These are phyloP conservation scores for Ilyonectria robusta DNA, from an alignment of 2,329 filamentous ascomycete genomes.

Conservation along the genomic window DNA sequence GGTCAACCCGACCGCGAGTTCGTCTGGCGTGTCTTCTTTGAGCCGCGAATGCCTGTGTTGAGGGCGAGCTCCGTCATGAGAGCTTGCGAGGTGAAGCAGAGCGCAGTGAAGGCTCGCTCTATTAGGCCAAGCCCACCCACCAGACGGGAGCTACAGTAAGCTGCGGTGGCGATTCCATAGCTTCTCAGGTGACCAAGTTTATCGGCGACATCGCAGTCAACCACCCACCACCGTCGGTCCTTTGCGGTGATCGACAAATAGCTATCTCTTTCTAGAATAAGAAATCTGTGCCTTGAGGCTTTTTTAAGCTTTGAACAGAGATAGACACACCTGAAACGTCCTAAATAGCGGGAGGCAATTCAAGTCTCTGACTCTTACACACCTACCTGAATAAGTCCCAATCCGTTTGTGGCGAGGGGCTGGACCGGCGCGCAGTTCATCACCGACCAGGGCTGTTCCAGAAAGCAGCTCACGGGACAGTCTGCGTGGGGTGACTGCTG, in stretches of 20 bases:
- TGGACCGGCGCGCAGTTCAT: too few species aligned
- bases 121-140: neutral
- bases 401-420: too few species aligned
- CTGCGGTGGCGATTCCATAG: neutral
- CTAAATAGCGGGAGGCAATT: neutral
- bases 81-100: neutral
- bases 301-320: neutral
- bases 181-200: neutral
- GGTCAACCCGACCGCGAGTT: neutral
- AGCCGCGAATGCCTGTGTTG: neutral
- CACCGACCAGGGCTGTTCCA: too few species aligned
- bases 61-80: neutral
- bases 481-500: too few species aligned
- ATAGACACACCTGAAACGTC: neutral
- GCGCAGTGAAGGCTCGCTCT: neutral
- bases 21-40: neutral
- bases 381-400: neutral
- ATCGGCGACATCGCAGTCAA: neutral
- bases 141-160: neutral
- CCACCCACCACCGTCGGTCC: too few species aligned
- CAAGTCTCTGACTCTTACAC: neutral
- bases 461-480: too few species aligned
- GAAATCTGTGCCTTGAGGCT: neutral
- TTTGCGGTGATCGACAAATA: neutral
- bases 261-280: neutral